Conservation (phyloP, 225 moss, liverwort and hornwort genomes). For the Polytrichum formosum region DNA sequence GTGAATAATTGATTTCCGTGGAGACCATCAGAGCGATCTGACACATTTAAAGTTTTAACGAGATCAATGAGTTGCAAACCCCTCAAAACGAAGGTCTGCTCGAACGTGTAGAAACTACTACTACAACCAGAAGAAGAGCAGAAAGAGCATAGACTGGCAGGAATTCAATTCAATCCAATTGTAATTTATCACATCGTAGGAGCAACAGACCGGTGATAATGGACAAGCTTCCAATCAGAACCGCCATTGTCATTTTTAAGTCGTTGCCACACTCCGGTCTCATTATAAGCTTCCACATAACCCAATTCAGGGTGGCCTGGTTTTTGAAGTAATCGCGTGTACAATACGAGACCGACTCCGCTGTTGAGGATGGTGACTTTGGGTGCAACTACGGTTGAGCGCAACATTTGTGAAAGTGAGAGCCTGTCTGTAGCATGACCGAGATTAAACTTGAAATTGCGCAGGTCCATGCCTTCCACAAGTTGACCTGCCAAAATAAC, state of each 20-base stretch:
- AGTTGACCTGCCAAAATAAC: conserved; percentile 31
- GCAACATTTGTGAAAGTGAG: conserved; percentile 24
- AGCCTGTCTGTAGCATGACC: conserved; percentile 34
- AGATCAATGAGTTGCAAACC: too few species aligned
- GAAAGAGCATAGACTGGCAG: too few species aligned
- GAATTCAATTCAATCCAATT: too few species aligned
- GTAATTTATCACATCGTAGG: conserved; percentile 30
- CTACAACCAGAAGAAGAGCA: too few species aligned
- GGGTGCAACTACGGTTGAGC: conserved; percentile 39
- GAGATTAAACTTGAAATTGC: conserved; percentile 50
- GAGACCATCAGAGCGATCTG: too few species aligned
- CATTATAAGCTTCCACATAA: conserved; percentile 42
- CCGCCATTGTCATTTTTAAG: conserved; percentile 20
- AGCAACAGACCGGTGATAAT: conserved; percentile 60
- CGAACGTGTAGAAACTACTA: too few species aligned
- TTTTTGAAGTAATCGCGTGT: conserved; percentile 32
- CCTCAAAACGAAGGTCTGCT: too few species aligned
- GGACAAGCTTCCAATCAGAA: conserved; percentile 48
- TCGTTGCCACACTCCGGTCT: conserved; percentile 46
- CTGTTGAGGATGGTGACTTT: conserved; percentile 28
- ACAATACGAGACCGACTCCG: conserved; percentile 31
- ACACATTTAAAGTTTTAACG: too few species aligned
- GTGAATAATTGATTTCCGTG: too few species aligned
- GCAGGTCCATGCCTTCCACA: conserved; percentile 55
- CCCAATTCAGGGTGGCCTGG: conserved; percentile 20